Percentiles rank a stretch among this genome's conserved stretches.
Evolutionary conservation across 108 stramenopile species (phyloP).

Genomic region (Skeletonema grethae): DNA sequence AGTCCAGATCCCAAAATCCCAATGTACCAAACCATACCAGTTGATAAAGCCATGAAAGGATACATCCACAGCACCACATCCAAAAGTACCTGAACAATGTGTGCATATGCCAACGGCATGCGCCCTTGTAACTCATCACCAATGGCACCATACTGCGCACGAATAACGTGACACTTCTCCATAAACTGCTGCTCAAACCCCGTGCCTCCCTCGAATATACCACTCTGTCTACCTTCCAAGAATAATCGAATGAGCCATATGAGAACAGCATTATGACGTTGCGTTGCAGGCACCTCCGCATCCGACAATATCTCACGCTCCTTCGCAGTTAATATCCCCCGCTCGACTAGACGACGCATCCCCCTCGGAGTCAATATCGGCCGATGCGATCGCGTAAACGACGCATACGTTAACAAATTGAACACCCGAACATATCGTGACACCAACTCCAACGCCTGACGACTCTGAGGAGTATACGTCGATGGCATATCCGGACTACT

Average conservation of each 20-base stretch:
- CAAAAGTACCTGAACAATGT: constrained; percentile 87
- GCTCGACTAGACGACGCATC: constrained; percentile 83
- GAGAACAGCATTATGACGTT: constrained; percentile 86
- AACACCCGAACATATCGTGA: constrained; percentile 85
- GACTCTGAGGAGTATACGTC: constrained; percentile 69
- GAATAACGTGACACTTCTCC: constrained; percentile 87
- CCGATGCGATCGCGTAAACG: constrained; percentile 87
- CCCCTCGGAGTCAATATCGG: constrained; percentile 87
- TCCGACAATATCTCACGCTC: constrained; percentile 75
- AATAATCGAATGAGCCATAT: constrained; percentile 86
- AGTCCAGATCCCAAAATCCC: constrained; percentile 78
- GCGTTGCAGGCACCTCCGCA: constrained; percentile 81
- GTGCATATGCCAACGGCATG: constrained; percentile 93
- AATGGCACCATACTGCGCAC: constrained; percentile 85
- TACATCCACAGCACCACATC: constrained; percentile 90
- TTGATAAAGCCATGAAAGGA: constrained; percentile 82
- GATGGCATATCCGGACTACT: constrained; percentile 63
- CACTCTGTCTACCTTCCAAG: constrained; percentile 74
- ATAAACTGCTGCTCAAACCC: constrained; percentile 86
- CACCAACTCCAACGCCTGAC: constrained; percentile 75
- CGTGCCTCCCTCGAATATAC: constrained; percentile 77
- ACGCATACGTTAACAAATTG: constrained; percentile 87
- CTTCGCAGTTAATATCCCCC: constrained; percentile 78
- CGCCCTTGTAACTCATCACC: constrained; percentile 85
- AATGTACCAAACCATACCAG: constrained; percentile 77